A percentile compares a stretch with the other conserved stretches of the same genome.
phyloP scores from a whole-genome alignment of 2,329 filamentous ascomycete genomes.

The Tolypocladium tundrense region DNA sequence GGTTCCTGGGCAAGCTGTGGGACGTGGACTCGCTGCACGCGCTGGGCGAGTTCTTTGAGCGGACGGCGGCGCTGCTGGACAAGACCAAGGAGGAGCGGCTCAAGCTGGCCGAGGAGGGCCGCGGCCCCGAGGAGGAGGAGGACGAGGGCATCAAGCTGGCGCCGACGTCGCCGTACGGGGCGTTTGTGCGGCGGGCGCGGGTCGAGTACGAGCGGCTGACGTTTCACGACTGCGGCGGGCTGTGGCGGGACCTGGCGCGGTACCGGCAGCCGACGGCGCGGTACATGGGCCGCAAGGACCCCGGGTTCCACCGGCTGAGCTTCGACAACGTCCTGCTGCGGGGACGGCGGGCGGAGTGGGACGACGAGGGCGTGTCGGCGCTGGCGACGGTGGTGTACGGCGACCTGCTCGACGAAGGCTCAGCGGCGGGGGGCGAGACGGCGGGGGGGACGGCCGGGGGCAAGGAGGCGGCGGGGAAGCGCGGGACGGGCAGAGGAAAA shows the following conservation, averaged over 20 bases:
- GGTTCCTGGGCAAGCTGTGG: constrained; percentile 76
- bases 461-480: too few species aligned
- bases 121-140: constrained; percentile 25
- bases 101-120: constrained; percentile 36
- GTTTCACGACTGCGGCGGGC: constrained; percentile 65
- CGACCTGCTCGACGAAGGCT: too few species aligned
- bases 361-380: too few species aligned
- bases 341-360: too few species aligned
- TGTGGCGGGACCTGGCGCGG: constrained; percentile 55
- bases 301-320: too few species aligned
- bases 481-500: too few species aligned
- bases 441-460: too few species aligned
- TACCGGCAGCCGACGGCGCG: too few species aligned
- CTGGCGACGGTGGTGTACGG: too few species aligned
- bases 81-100: constrained; percentile 53
- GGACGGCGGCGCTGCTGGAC: constrained; percentile 45
- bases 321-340: too few species aligned
- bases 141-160: constrained; percentile 48
- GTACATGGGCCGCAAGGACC: too few species aligned
- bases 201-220: constrained; percentile 72
- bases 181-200: constrained; percentile 65
- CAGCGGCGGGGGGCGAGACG: too few species aligned
- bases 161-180: constrained; percentile 67
- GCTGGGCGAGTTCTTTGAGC: constrained; percentile 65
- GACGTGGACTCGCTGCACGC: constrained; percentile 70